phyloP scores from a whole-genome alignment of 2,329 filamentous ascomycete genomes.

The Microdochium paspali region DNA sequence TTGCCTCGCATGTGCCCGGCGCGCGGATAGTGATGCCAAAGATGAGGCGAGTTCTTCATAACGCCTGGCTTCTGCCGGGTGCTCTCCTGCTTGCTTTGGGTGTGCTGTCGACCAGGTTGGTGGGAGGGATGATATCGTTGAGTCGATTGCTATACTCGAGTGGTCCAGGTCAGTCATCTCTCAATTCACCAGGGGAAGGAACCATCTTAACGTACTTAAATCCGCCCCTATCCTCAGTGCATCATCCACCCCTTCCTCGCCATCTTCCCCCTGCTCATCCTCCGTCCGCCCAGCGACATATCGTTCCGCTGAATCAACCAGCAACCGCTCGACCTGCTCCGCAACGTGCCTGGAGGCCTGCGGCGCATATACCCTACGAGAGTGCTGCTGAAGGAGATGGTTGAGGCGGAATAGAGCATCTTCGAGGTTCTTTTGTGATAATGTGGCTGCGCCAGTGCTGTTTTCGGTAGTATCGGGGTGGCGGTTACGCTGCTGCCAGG shows the following conservation, averaged over 20 bases:
- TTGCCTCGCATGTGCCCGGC: conserved; percentile 26
- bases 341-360: conserved; percentile 63
- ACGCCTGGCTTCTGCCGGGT: conserved; percentile 36
- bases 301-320: conserved; percentile 38
- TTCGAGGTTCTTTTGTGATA: conserved; percentile 41
- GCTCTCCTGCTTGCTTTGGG: conserved; percentile 20
- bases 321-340: conserved; percentile 61
- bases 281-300: conserved; percentile 14
- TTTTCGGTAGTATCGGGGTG: conserved; percentile 4
- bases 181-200: background rate
- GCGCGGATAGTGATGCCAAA: conserved; percentile 39
- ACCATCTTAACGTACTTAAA: conserved; percentile 30
- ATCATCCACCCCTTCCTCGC: conserved; percentile 20
- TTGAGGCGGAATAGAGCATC: conserved; percentile 51
- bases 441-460: conserved; percentile 9
- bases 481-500: conserved; percentile 40
- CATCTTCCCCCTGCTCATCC: conserved; percentile 28
- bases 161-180: background rate
- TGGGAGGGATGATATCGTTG: conserved; percentile 36
- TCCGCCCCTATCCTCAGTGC: conserved; percentile 31
- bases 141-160: conserved; percentile 26
- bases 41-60: conserved; percentile 40
- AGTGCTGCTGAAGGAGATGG: conserved; percentile 53
- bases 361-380: conserved; percentile 54
- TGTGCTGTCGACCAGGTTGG: conserved; percentile 26